Evolutionary conservation across 768 basidiomycete species (phyloP).

Genomic region (Lentinula boryana): DNA sequence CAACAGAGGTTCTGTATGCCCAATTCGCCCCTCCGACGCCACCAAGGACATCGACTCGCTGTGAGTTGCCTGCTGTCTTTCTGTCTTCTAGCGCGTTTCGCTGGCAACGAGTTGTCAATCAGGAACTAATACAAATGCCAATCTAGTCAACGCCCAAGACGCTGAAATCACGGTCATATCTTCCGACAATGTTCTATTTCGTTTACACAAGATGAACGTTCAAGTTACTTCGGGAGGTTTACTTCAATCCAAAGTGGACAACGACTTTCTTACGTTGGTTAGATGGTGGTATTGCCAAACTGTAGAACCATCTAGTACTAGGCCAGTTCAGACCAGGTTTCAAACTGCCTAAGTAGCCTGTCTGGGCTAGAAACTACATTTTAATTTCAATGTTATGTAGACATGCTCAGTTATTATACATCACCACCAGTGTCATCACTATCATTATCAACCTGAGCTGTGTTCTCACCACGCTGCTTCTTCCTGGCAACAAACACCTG

Average conservation of each 20-base stretch:
- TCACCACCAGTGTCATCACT: too few species aligned
- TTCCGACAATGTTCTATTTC: not conserved
- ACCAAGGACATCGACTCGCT: conserved; percentile 1
- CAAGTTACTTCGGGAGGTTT: not conserved
- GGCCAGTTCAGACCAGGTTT: too few species aligned
- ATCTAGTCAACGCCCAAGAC: not conserved
- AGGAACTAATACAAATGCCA: not conserved
- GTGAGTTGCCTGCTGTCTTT: not conserved
- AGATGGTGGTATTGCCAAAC: too few species aligned
- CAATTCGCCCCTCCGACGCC: conserved; percentile 1
- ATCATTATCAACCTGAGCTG: too few species aligned
- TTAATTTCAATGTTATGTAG: too few species aligned
- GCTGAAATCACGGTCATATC: conserved; percentile 3
- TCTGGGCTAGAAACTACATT: too few species aligned
- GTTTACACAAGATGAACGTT: not conserved
- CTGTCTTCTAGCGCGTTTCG: not conserved
- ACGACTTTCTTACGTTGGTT: not conserved
- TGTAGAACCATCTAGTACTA: too few species aligned
- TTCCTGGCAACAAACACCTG: too few species aligned
- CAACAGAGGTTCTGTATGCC: not conserved
- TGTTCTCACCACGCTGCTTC: too few species aligned
- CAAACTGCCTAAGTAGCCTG: too few species aligned
- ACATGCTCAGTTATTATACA: too few species aligned
- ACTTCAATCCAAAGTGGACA: not conserved
- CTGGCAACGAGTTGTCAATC: not conserved